A percentile compares a stretch with the other conserved stretches of the same genome.
phyloP scores from a whole-genome alignment of 139 green algal species.

The Raphidocelis subcapitata region DNA sequence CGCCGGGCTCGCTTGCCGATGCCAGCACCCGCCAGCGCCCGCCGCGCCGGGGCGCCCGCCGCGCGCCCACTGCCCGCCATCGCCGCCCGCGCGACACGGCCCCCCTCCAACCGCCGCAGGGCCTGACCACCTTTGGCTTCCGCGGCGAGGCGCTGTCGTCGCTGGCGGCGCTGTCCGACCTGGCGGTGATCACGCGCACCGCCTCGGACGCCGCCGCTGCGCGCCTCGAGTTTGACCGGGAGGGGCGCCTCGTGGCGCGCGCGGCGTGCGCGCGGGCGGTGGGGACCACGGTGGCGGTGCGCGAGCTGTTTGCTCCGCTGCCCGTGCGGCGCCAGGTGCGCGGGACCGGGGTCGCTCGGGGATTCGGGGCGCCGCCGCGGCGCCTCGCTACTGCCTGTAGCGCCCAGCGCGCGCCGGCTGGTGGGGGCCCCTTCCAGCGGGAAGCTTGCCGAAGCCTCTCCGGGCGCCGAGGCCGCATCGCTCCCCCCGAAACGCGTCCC shows the following conservation, averaged over 20 bases:
- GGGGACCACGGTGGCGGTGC: conserved; percentile 89
- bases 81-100: background rate
- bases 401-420: no score
- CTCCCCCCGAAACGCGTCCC: no score
- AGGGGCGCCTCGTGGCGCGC: conserved; percentile 42
- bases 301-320: conserved; percentile 84
- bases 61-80: background rate
- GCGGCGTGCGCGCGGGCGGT: conserved; percentile 54
- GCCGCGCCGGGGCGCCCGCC: no score
- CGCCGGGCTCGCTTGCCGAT: no score
- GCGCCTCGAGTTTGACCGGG: conserved; percentile 69
- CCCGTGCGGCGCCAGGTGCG: conserved; percentile 84
- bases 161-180: conserved; percentile 75
- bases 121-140: conserved; percentile 91
- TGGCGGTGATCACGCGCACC: conserved; percentile 82
- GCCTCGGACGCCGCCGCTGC: conserved; percentile 29
- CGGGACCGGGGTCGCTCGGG: no score
- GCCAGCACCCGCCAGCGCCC: no score
- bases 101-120: conserved; percentile 34
- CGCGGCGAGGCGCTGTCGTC: conserved; percentile 93
- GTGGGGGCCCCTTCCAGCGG: no score
- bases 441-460: no score
- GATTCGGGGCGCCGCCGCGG: no score
- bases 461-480: no score
- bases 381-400: no score